Percentiles rank a stretch among this genome's conserved stretches.
These are phyloP conservation scores for Cardamine occulta DNA, from an alignment of 345 rosid genomes.

Conservation along the genomic window DNA sequence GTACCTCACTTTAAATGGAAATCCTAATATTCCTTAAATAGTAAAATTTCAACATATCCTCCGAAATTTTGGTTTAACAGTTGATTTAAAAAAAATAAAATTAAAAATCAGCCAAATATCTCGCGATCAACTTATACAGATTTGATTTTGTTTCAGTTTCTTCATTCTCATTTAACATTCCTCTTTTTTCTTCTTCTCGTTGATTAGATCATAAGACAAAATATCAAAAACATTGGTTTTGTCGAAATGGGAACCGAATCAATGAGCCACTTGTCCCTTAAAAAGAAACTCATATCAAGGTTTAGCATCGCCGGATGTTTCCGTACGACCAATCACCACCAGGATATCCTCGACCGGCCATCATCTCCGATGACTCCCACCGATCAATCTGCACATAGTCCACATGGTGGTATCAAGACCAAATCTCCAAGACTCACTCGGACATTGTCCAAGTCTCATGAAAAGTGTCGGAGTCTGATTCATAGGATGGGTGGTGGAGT, in stretches of 20 bases:
- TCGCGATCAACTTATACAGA: background rate
- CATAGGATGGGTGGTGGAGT: constrained; percentile 35
- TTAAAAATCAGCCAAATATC: constrained; percentile 19
- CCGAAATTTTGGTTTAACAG: constrained; percentile 23
- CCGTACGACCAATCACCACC: constrained; percentile 30
- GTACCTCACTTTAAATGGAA: background rate
- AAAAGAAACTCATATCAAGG: constrained; percentile 39
- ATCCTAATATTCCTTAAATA: constrained; percentile 12
- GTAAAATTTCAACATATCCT: constrained; percentile 21
- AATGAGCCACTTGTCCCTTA: constrained; percentile 32
- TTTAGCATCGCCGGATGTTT: constrained; percentile 41
- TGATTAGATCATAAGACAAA: background rate
- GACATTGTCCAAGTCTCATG: constrained; percentile 44
- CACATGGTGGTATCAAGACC: background rate
- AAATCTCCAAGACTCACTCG: constrained; percentile 41
- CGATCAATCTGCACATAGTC: constrained; percentile 9
- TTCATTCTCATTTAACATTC: background rate
- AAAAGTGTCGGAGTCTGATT: constrained; percentile 33
- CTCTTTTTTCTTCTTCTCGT: background rate
- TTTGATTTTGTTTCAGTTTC: background rate
- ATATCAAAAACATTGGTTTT: constrained; percentile 1
- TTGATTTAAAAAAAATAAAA: background rate
- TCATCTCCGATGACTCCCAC: constrained; percentile 25
- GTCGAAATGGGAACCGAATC: constrained; percentile 34
- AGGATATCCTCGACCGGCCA: constrained; percentile 10